Base-by-base conservation (phyloP, 768 basidiomycete species). In the Rhizopogon roseolus region DNA sequence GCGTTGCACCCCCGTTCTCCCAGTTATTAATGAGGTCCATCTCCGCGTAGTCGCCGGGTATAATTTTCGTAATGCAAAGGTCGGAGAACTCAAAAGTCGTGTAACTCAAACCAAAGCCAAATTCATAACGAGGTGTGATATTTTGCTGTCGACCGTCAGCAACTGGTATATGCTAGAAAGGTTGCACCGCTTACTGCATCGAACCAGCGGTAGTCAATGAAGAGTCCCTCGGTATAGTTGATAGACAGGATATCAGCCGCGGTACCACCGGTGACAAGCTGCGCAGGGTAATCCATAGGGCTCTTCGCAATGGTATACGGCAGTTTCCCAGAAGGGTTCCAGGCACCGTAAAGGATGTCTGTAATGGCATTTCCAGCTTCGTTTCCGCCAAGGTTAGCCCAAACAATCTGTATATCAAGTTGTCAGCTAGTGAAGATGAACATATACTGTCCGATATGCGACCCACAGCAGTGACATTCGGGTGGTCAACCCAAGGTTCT, bases 71-170 rank as follows among this genome's bases (percentile, higher is more conserved):
- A 34, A 90, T 69, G 3, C 73, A 58, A 10, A 94, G 71, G 32
- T 78, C 71, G 41, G 76, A 81, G 66, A 92, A 95, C 32, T 78
- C 68, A 67, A 95, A 98, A 2, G 71, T 78, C 38, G 94, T 88
- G 73, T 97, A 98, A 53, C 85, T 88, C 63, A 95, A 66, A 0
- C 94, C 94, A 64, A 85, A 95, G 5, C 94, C 94, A 66, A 98
- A 98, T 63, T 91, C 90, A 62, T 83, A 93, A 37, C 88, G 87
- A 4, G 91, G 91, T 0, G 76, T 76, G 57, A 92, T 90, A 57
- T 85, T 80, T 67, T 81, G 72, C 80, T 86, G 34, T 29, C 51
- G 44, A 14, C 29, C 44, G 19, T 34, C 19, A 46, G 57, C 2
- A 57, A 49, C 8, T 34, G 27, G 1, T 9, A 34, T 38, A 16